These are phyloP conservation scores for Trypanosomatidae sp. DNA, from an alignment of 208 protist genomes.

Conservation along the genomic window DNA sequence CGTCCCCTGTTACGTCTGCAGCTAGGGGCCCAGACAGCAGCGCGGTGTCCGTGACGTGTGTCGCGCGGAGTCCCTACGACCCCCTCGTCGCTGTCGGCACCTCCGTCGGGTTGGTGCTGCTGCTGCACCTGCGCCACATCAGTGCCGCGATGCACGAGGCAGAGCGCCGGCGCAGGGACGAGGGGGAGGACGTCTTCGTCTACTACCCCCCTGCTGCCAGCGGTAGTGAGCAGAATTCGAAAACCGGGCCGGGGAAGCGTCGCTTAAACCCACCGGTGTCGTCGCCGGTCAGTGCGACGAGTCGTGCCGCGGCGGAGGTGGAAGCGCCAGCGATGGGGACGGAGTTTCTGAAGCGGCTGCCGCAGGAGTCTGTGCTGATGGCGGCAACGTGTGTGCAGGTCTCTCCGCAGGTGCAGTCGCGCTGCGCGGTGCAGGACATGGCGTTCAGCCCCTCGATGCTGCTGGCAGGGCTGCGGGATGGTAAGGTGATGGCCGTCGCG, in stretches of 20 bases:
- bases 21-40: background rate
- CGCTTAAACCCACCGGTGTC: too few species aligned
- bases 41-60: slow-evolving; percentile 37
- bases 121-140: slow-evolving; percentile 49
- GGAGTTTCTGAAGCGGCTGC: slow-evolving; percentile 16
- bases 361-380: slow-evolving; percentile 22
- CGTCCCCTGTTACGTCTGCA: background rate
- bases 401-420: slow-evolving; percentile 26
- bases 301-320: background rate
- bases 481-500: slow-evolving; percentile 64
- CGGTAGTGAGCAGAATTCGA: too few species aligned
- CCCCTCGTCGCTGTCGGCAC: slow-evolving; percentile 73
- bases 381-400: slow-evolving; percentile 47
- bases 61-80: slow-evolving; percentile 68
- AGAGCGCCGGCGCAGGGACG: slow-evolving; percentile 16
- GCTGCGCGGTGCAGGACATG: slow-evolving; percentile 56
- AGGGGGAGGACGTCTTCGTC: slow-evolving; percentile 37
- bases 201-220: slow-evolving; percentile 21
- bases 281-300: slow-evolving; percentile 4
- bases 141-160: slow-evolving; percentile 13
- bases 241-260: too few species aligned
- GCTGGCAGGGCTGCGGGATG: slow-evolving; percentile 73
- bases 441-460: slow-evolving; percentile 81
- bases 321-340: slow-evolving; percentile 10
- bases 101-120: slow-evolving; percentile 46